Conservation (phyloP, 768 basidiomycete genomes). For the Amanita pallidorosea region DNA sequence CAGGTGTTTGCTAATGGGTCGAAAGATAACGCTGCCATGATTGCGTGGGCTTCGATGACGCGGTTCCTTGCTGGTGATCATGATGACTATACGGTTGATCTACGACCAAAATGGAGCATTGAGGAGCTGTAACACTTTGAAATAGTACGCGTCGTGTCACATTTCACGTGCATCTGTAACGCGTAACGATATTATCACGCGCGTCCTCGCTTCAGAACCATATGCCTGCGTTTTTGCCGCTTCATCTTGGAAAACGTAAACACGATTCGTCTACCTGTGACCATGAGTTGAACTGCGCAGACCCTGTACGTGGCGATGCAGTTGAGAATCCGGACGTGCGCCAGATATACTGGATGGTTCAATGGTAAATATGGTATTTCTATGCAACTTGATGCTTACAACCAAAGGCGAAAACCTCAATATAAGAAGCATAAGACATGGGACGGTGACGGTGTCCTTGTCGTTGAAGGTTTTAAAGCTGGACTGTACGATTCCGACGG, state of each 20-base stretch:
- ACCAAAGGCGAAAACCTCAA: conserved; percentile 52
- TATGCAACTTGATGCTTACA: not conserved
- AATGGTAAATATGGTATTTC: conserved; percentile 39
- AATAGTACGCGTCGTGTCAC: conserved; percentile 2
- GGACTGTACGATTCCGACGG: conserved; percentile 55
- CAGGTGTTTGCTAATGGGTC: not conserved
- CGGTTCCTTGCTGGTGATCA: conserved; percentile 56
- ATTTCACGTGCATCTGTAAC: not conserved
- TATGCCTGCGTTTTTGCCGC: conserved; percentile 1
- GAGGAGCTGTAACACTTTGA: conserved; percentile 31
- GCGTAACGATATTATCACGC: not conserved
- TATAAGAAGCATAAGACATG: conserved; percentile 83
- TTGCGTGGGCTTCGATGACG: conserved; percentile 84
- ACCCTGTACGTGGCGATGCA: not conserved
- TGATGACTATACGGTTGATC: conserved; percentile 50
- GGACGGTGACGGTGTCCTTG: conserved; percentile 75
- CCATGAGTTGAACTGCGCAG: not conserved
- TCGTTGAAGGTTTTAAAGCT: conserved; percentile 32
- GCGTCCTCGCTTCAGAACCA: not conserved
- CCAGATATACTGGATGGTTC: conserved; percentile 58
- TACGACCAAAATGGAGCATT: conserved; percentile 71
- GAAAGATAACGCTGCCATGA: conserved; percentile 94
- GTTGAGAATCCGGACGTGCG: not conserved
- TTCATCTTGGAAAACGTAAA: not conserved
- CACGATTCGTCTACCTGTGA: not conserved